These are phyloP conservation scores for Pharus latifolius DNA, from an alignment of 176 grass and related monocot genomes.

Conservation along the genomic window DNA sequence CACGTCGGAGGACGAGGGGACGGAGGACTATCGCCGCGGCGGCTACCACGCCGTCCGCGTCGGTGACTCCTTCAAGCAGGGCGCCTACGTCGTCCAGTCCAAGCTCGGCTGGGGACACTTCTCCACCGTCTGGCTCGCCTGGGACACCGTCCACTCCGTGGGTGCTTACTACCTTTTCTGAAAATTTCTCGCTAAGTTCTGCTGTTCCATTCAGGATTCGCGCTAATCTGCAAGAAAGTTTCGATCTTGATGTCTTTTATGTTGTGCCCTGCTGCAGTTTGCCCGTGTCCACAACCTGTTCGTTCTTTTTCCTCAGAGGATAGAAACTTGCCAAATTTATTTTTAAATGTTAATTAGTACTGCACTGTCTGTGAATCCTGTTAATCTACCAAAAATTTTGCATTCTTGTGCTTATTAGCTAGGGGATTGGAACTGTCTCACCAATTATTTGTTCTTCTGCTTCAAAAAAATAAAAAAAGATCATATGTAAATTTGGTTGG, in stretches of 20 bases:
- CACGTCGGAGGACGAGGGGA: slow-evolving; percentile 96
- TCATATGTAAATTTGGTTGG: slow-evolving; percentile 14
- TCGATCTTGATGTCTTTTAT: slow-evolving; percentile 22
- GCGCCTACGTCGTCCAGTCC: slow-evolving; percentile 81
- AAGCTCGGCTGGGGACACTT: slow-evolving; percentile 99
- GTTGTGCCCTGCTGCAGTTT: not conserved
- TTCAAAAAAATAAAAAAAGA: too few relatives aligned
- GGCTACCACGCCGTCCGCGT: slow-evolving; percentile 87
- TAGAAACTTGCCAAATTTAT: not conserved
- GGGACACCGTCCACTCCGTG: slow-evolving; percentile 80
- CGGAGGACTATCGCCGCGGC: slow-evolving; percentile 91
- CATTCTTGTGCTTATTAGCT: not conserved
- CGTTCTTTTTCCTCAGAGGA: not conserved
- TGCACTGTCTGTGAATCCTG: not conserved
- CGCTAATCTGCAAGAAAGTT: not conserved
- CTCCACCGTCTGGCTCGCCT: slow-evolving; percentile 99
- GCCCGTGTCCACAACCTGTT: slow-evolving; percentile 24
- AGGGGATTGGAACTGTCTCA: too few relatives aligned
- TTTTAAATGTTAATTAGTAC: not conserved
- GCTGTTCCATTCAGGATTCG: not conserved
- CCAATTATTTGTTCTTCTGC: too few relatives aligned
- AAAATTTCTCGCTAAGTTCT: not conserved
- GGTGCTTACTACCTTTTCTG: not conserved
- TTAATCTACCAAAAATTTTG: not conserved
- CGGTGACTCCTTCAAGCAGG: slow-evolving; percentile 88